A percentile compares a stretch with the other conserved stretches of the same genome.
Conservation (phyloP, 441 rosid species). For the Pelargonium australe region DNA sequence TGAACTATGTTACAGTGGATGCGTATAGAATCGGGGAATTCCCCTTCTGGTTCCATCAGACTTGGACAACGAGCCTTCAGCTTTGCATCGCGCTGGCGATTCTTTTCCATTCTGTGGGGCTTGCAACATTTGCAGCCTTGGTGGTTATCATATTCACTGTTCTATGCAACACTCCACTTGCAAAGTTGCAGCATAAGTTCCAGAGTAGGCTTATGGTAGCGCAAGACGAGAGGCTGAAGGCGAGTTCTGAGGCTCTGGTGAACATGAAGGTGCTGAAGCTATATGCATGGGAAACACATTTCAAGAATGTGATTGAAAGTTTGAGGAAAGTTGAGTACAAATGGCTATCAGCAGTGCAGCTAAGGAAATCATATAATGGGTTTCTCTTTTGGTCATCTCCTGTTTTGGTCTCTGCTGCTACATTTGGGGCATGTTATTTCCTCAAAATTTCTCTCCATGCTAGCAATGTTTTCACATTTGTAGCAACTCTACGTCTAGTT, state of each 20-base stretch:
- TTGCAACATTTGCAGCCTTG: conserved; percentile 78
- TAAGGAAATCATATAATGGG: conserved; percentile 51
- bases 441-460: conserved; percentile 65
- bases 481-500: conserved; percentile 78
- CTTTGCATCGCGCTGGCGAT: conserved; percentile 63
- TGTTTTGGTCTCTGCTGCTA: conserved; percentile 73
- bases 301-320: conserved; percentile 64
- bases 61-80: conserved; percentile 89
- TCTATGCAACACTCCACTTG: conserved; percentile 34
- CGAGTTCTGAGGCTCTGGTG: conserved; percentile 66
- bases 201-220: conserved; percentile 66
- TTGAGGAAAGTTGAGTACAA: conserved; percentile 53
- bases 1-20: conserved; percentile 88
- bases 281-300: conserved; percentile 94
- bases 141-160: conserved; percentile 64
- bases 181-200: conserved; percentile 14
- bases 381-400: conserved; percentile 89
- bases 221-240: conserved; percentile 77
- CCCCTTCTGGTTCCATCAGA: conserved; percentile 94
- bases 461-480: conserved; percentile 85
- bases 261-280: conserved; percentile 88
- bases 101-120: conserved; percentile 74
- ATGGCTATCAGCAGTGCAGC: conserved; percentile 78
- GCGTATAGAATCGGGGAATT: conserved; percentile 95
- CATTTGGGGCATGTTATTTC: conserved; percentile 80